Evolutionary conservation across 2,329 filamentous ascomycete genomes (phyloP).

Genomic region (Cordyceps farinosa): DNA sequence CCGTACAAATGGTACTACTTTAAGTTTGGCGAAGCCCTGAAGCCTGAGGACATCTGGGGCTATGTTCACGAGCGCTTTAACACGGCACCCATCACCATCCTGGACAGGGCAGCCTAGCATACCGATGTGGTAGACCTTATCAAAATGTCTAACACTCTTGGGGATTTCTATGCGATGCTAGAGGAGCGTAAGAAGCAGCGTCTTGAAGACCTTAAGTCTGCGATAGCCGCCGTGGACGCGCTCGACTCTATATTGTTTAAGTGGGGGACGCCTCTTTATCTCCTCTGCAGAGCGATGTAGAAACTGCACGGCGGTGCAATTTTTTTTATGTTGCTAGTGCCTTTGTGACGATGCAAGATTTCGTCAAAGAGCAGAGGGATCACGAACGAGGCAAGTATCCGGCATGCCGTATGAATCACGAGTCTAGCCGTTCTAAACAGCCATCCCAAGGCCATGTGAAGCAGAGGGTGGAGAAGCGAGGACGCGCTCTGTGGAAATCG

Average conservation of each 20-base stretch:
- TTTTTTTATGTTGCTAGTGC: background rate
- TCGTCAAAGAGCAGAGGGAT: background rate
- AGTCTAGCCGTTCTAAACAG: background rate
- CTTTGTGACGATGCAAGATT: background rate
- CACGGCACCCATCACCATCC: background rate
- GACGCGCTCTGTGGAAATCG: background rate
- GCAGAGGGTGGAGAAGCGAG: background rate
- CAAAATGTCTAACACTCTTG: too few relatives aligned
- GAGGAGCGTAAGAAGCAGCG: too few relatives aligned
- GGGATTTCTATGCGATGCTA: too few relatives aligned
- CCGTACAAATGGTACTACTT: slow-evolving; percentile 1
- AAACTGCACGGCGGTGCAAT: background rate
- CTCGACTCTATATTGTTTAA: background rate
- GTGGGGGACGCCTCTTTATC: background rate
- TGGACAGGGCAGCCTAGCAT: background rate
- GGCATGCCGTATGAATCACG: background rate
- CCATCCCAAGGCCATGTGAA: background rate
- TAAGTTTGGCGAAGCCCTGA: background rate
- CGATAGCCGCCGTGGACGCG: background rate
- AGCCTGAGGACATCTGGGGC: background rate
- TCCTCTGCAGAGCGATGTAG: background rate
- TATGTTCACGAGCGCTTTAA: background rate
- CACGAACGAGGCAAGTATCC: background rate
- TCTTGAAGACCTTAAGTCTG: background rate
- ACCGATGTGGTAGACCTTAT: background rate